Percentiles rank a stretch among this genome's conserved stretches.
Evolutionary conservation across 2,329 filamentous ascomycete genomes (phyloP).

Genomic region (Sporothrix curviconia): DNA sequence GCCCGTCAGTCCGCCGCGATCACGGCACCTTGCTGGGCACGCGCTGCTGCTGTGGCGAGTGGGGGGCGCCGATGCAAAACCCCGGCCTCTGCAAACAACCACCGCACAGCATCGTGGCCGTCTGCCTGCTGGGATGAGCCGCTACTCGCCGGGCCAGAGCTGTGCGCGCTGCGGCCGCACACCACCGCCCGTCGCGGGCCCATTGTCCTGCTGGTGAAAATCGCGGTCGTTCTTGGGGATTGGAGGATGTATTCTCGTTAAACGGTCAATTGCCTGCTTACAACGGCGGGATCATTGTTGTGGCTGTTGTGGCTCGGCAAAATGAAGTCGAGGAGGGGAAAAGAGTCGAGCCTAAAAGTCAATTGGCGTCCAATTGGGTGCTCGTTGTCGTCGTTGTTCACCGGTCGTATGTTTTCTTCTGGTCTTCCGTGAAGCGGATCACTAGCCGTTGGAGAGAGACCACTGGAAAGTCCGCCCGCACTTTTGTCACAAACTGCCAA

Average conservation of each 20-base stretch:
- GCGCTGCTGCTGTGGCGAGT: no score
- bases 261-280: neutral
- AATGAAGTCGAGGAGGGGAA: neutral
- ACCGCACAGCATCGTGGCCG: neutral
- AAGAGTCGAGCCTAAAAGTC: neutral
- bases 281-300: neutral
- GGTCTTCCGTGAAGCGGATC: no score
- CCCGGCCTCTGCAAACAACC: no score
- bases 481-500: no score
- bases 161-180: neutral
- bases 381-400: no score
- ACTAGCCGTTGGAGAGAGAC: neutral
- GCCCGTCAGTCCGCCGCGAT: constrained; percentile 80
- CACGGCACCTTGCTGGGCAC: constrained; percentile 41
- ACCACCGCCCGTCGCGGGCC: neutral
- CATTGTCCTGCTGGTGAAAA: neutral
- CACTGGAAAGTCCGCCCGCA: neutral
- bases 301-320: no score
- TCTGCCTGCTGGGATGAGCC: neutral
- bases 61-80: no score
- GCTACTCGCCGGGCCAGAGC: neutral
- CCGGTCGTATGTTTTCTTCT: no score
- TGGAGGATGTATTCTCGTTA: neutral
- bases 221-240: no score
- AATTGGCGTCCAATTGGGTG: neutral